phyloP scores from a whole-genome alignment of 2,329 filamentous ascomycete species.

The Chaetomiaceae sp. region DNA sequence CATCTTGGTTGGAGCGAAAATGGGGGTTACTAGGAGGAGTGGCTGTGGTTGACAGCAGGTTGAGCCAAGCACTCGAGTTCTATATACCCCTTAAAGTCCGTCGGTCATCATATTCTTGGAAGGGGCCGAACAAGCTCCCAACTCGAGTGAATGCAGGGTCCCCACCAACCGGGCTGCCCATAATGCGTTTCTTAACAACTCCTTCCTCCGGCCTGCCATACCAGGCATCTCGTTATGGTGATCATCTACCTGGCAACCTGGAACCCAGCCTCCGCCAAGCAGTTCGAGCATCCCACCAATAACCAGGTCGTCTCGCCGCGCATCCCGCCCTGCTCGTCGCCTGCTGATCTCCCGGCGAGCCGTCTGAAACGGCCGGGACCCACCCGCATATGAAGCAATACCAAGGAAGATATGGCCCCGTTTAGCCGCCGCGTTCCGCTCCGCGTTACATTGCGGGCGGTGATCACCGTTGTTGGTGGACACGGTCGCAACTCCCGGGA shows the following conservation, averaged over 20 bases:
- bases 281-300: slow-evolving; percentile 13
- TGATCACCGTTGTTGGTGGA: no score
- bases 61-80: no score
- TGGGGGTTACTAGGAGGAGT: no score
- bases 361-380: slow-evolving; percentile 15
- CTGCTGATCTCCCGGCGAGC: slow-evolving; percentile 19
- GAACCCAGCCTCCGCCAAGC: background rate
- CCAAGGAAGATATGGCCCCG: background rate
- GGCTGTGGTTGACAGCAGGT: no score
- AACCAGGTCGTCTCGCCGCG: background rate
- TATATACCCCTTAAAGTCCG: no score
- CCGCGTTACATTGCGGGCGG: slow-evolving; percentile 4
- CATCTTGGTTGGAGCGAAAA: background rate
- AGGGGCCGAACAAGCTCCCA: background rate
- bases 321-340: background rate
- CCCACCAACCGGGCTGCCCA: background rate
- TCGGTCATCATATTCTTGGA: background rate
- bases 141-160: background rate
- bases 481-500: no score
- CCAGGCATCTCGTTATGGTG: slow-evolving; percentile 8
- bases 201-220: slow-evolving; percentile 15
- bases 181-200: background rate
- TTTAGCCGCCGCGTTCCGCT: slow-evolving; percentile 8
- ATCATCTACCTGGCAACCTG: slow-evolving; percentile 1
- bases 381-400: slow-evolving; percentile 9